These are phyloP conservation scores for Exophiala spinifera DNA, from an alignment of 2,329 filamentous ascomycete genomes.

Conservation along the genomic window DNA sequence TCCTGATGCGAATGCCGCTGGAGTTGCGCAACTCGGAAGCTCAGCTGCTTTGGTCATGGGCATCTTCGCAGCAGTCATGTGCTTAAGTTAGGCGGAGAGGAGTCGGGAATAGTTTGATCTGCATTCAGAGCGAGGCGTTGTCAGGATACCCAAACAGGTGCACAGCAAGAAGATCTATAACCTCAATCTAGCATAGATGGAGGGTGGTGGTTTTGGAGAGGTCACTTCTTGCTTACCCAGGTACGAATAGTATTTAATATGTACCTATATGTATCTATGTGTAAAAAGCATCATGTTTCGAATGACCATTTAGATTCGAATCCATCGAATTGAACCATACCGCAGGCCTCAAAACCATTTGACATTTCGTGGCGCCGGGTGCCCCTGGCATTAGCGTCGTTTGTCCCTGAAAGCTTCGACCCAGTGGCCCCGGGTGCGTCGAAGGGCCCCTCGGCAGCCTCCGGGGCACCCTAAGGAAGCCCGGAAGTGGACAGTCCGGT, in stretches of 20 bases:
- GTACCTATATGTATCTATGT: too few relatives aligned
- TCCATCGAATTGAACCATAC: neutral
- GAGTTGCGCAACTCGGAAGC: slow-evolving; percentile 32
- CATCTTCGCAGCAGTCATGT: slow-evolving; percentile 35
- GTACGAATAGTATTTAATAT: too few relatives aligned
- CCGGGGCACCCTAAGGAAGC: neutral
- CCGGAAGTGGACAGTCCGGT: neutral
- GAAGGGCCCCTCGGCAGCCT: slow-evolving; percentile 4
- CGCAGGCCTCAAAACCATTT: neutral
- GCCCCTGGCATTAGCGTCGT: slow-evolving; percentile 22
- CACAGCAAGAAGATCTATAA: neutral
- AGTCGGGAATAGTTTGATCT: neutral
- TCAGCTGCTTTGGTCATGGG: slow-evolving; percentile 34
- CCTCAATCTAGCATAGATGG: neutral
- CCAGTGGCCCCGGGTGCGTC: neutral
- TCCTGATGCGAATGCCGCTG: slow-evolving; percentile 18
- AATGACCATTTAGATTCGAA: neutral
- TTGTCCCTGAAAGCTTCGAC: slow-evolving; percentile 1
- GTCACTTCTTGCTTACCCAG: too few relatives aligned
- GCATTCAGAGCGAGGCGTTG: neutral
- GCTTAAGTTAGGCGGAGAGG: slow-evolving; percentile 29
- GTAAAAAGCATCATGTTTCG: neutral
- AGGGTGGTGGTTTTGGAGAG: too few relatives aligned
- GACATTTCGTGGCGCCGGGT: neutral
- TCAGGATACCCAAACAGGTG: neutral